These are phyloP conservation scores for Penstemon davidsonii DNA, from an alignment of 257 asterid species.

Conservation along the genomic window DNA sequence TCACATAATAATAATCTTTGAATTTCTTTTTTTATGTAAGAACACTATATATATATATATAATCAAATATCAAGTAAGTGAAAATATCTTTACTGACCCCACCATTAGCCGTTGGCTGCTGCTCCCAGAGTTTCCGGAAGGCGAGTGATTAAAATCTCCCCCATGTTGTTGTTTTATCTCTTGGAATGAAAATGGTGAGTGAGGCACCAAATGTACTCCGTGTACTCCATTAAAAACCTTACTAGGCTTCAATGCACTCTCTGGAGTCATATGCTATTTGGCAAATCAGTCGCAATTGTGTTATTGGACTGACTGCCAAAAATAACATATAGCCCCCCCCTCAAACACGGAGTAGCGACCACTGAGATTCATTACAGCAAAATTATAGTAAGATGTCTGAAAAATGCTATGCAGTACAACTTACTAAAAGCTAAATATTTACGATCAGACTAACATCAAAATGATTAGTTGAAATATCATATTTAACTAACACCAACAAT, in stretches of 20 bases:
- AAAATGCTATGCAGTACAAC: not conserved
- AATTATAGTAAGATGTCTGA: conserved; percentile 16
- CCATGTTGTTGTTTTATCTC: conserved; percentile 61
- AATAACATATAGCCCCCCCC: conserved; percentile 28
- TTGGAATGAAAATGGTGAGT: conserved; percentile 64
- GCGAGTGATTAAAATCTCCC: conserved; percentile 43
- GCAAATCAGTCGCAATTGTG: conserved; percentile 66
- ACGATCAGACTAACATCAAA: no score
- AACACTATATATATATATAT: not conserved
- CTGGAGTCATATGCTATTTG: conserved; percentile 57
- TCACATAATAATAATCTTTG: not conserved
- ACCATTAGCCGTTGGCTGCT: conserved; percentile 42
- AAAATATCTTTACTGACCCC: conserved; percentile 50
- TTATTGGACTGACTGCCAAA: conserved; percentile 73
- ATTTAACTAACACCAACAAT: no score
- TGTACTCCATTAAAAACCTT: conserved; percentile 61
- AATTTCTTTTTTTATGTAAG: conserved; percentile 1
- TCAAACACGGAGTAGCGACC: conserved; percentile 19
- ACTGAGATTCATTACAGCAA: conserved; percentile 30
- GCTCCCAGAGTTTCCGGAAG: conserved; percentile 33
- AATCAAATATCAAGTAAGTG: conserved; percentile 4
- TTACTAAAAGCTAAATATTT: not conserved
- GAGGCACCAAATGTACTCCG: conserved; percentile 72
- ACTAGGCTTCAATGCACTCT: conserved; percentile 47
- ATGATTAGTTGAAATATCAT: no score